Percentiles rank a stretch among this genome's conserved stretches.
These are phyloP conservation scores for Gossypium thurberi DNA, from an alignment of 345 rosid species.

Conservation along the genomic window DNA sequence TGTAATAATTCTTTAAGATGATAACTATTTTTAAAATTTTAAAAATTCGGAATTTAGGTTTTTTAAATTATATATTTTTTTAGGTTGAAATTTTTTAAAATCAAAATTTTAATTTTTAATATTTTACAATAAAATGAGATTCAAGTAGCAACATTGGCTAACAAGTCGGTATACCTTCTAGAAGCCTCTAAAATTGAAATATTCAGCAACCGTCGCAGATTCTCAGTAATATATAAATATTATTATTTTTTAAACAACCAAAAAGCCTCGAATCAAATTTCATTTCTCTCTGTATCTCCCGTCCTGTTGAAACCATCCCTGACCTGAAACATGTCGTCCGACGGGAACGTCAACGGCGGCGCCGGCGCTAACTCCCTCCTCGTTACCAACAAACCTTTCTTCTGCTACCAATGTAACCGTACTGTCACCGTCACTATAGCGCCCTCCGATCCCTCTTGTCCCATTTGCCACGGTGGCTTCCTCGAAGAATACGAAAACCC, in stretches of 20 bases:
- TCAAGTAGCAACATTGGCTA: not conserved
- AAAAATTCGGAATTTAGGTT: no score
- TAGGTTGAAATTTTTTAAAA: no score
- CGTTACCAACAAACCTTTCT: conserved; percentile 28
- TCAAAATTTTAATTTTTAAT: no score
- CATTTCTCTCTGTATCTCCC: not conserved
- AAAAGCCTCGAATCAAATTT: no score
- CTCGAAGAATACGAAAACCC: conserved; percentile 53
- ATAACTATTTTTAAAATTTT: no score
- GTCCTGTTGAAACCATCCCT: not conserved
- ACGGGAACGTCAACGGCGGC: not conserved
- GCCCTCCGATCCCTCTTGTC: conserved; percentile 46
- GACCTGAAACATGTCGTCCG: conserved; percentile 5
- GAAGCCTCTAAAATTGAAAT: not conserved
- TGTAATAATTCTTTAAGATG: no score
- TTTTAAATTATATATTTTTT: no score
- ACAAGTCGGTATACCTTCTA: not conserved
- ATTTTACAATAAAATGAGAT: no score
- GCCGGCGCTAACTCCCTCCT: not conserved
- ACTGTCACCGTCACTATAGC: conserved; percentile 39
- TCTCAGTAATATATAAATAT: not conserved
- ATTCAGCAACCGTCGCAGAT: not conserved
- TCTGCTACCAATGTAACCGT: conserved; percentile 54
- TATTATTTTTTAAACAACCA: not conserved
- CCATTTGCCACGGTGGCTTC: conserved; percentile 48